phyloP scores from a whole-genome alignment of 2,329 filamentous ascomycete species.

The Herpotrichia juniperi region DNA sequence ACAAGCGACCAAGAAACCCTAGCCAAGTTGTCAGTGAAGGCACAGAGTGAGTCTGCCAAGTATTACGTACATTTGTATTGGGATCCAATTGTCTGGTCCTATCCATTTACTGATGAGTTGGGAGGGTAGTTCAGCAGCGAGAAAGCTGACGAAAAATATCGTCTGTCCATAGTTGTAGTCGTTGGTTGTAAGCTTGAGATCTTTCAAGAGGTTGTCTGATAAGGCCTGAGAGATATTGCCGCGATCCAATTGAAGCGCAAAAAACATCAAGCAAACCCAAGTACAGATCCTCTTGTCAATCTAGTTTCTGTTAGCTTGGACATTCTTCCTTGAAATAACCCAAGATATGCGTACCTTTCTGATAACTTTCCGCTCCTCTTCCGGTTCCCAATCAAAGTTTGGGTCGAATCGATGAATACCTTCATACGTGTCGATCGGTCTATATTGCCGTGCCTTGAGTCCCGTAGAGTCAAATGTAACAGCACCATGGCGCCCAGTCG shows the following conservation, averaged over 20 bases:
- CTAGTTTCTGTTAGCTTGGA: conserved; percentile 28
- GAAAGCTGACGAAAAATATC: conserved; percentile 83
- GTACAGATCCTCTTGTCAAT: conserved; percentile 58
- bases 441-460: conserved; percentile 48
- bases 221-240: conserved; percentile 51
- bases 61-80: conserved; percentile 42
- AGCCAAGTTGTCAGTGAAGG: conserved; percentile 7
- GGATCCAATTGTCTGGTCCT: conserved; percentile 54
- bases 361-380: conserved; percentile 63
- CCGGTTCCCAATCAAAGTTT: conserved; percentile 59
- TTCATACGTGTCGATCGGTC: conserved; percentile 63
- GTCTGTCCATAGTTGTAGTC: conserved; percentile 49
- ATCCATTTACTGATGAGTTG: conserved; percentile 55
- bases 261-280: conserved; percentile 62
- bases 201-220: conserved; percentile 41
- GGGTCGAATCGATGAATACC: conserved; percentile 66
- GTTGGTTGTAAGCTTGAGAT: conserved; percentile 42
- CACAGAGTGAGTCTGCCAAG: neutral
- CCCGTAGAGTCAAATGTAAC: conserved; percentile 45
- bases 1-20: conserved; percentile 54
- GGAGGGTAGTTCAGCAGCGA: conserved; percentile 57
- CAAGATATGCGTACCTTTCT: conserved; percentile 52
- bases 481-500: conserved; percentile 23
- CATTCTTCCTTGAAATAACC: conserved; percentile 6
- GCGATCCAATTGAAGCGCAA: conserved; percentile 58